Base-by-base conservation (phyloP, 805 yeast species). In the Ogataea nitratoaversa region DNA sequence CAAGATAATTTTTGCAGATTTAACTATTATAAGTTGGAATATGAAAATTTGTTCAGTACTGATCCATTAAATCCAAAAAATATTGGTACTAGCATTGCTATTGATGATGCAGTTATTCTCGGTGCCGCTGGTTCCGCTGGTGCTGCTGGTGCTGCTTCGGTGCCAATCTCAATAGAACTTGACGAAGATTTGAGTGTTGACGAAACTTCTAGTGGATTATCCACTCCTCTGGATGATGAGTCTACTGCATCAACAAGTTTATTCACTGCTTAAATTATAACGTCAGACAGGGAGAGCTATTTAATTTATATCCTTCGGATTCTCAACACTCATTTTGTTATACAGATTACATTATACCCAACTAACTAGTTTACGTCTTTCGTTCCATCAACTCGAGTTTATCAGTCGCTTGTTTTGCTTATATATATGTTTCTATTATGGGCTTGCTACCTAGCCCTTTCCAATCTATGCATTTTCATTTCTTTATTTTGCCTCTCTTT, bases 1-100 rank as follows among this genome's bases (percentile, higher is more conserved):
- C 57, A 60, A n/a, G 61, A 56, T 32, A 68, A 72, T 41, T 81
- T 76, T 52, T 82, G 86, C 54, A 76, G 91, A 44, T 83, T 88
- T 83, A 77, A 84, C 11, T 83, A 83, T 56, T 53, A 71, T 3
- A 56, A 60, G 9, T 53, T 74, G 28, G 66, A 58, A 30, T 62
- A 53, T 38, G 54, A 54, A 30, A 65, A 67, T 46, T 47, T 67
- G 19, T 41, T 30, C 14, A 49, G 47, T 30, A 41, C 48, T 23
- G 70, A 71, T 46, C 77, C 76, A 7, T 46, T 59, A 33, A 37
- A 38, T 11, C 25, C 35, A 3, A 30, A 34, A 8, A 46, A 46
- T 36, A 22, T 37, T 28, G 50, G 43, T 14, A 32, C 40, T 20
- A 33, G 40, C 24, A 19, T 42, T 18, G 37, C 16, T n/a, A 38